Conservation (phyloP, 2,329 filamentous ascomycete species). For the Paecilomyces formosus region DNA sequence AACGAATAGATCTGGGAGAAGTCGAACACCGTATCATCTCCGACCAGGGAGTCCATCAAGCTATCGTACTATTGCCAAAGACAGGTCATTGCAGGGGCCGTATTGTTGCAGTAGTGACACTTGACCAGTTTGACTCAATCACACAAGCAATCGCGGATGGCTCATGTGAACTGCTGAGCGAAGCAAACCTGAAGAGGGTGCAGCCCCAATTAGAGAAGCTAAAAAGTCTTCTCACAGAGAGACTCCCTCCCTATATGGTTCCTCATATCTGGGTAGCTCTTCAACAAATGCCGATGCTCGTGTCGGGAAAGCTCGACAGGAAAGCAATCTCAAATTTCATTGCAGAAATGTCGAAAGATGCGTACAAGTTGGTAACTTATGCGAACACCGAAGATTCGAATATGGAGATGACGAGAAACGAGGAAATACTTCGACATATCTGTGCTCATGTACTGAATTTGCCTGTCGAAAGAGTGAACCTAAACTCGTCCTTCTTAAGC, state of each 20-base stretch:
- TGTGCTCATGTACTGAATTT: constrained; percentile 31
- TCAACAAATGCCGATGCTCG: constrained; percentile 32
- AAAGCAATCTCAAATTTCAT: constrained; percentile 38
- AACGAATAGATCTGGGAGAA: constrained; percentile 54
- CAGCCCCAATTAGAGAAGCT: constrained; percentile 21
- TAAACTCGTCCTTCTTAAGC: constrained; percentile 28
- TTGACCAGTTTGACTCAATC: constrained; percentile 18
- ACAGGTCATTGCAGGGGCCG: constrained; percentile 34
- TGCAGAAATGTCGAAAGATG: constrained; percentile 30
- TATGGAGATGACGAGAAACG: constrained; percentile 8
- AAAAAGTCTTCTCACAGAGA: constrained; percentile 32
- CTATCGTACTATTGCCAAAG: constrained; percentile 38
- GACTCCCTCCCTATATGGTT: constrained; percentile 40
- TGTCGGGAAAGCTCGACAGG: constrained; percentile 31
- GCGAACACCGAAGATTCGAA: constrained; percentile 11
- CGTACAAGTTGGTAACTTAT: constrained; percentile 27
- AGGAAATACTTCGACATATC: constrained; percentile 20
- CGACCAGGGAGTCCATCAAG: constrained; percentile 27
- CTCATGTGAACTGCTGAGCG: constrained; percentile 24
- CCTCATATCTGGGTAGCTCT: constrained; percentile 35
- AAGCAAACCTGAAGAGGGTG: constrained; percentile 14
- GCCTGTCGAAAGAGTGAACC: constrained; percentile 23
- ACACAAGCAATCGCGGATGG: constrained; percentile 21
- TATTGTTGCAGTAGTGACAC: constrained; percentile 38
- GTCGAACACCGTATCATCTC: constrained; percentile 33